Evolutionary conservation across 202 grass and related monocot genomes (phyloP).

Genomic region (Digitaria exilis): DNA sequence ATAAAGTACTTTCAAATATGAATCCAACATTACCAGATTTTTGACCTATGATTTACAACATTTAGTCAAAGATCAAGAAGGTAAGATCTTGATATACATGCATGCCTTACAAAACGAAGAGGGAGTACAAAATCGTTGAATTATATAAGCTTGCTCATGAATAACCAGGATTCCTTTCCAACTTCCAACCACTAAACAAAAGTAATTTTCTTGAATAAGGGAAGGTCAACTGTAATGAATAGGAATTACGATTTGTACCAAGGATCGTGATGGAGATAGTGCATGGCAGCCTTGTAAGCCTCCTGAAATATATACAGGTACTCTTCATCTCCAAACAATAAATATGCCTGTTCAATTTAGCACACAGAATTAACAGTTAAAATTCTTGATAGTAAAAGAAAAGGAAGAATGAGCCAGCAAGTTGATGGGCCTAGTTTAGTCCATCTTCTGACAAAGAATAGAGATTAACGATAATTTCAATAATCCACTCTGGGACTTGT

Average conservation of each 20-base stretch:
- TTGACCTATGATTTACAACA: not conserved
- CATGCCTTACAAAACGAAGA: not conserved
- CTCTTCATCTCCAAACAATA: conserved; percentile 98
- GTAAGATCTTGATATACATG: not conserved
- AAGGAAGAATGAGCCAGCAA: conserved; percentile 34
- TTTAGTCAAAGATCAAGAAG: not conserved
- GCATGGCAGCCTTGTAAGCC: conserved; percentile 95
- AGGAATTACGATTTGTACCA: conserved; percentile 69
- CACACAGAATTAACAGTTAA: conserved; percentile 37
- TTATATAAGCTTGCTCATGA: not conserved
- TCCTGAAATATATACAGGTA: conserved; percentile 92
- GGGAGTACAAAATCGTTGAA: not conserved
- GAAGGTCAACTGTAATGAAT: not conserved
- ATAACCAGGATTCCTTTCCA: not conserved
- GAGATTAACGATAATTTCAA: conserved; percentile 11
- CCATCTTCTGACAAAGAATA: conserved; percentile 16
- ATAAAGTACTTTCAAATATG: not conserved
- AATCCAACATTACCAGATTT: not conserved
- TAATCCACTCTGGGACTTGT: not conserved
- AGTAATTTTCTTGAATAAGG: not conserved
- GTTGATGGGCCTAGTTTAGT: conserved; percentile 9
- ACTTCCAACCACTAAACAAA: not conserved
- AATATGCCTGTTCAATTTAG: conserved; percentile 75
- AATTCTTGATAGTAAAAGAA: conserved; percentile 32
- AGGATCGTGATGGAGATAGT: conserved; percentile 89